Percentiles rank a stretch among this genome's conserved stretches.
These are phyloP conservation scores for Ophiostoma himal-ulmi DNA, from an alignment of 2,329 filamentous ascomycete genomes.

Conservation along the genomic window DNA sequence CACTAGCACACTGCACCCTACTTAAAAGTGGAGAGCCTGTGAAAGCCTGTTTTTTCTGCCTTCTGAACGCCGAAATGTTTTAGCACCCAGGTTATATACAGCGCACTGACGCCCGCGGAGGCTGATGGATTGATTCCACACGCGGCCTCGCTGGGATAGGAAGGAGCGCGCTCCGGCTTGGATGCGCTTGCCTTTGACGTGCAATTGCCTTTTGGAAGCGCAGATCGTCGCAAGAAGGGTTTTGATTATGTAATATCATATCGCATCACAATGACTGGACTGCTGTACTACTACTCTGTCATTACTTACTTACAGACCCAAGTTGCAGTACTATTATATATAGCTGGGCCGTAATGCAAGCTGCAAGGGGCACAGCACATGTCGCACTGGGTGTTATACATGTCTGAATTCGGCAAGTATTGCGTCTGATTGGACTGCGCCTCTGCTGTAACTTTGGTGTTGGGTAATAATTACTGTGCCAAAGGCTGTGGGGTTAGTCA, in stretches of 20 bases:
- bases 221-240: slow-evolving; percentile 1
- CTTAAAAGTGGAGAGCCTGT: not conserved
- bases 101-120: not conserved
- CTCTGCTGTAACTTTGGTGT: not conserved
- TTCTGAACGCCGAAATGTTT: not conserved
- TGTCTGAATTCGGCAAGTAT: not conserved
- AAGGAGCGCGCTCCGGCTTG: not conserved
- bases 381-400: slow-evolving; percentile 1
- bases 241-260: slow-evolving; percentile 3
- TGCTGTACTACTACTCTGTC: not conserved
- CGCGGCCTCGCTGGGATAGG: not conserved
- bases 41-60: not conserved
- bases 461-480: not conserved
- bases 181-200: not conserved
- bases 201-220: not conserved
- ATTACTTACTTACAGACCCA: too few relatives aligned
- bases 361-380: slow-evolving; percentile 9
- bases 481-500: not conserved
- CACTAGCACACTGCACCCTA: not conserved
- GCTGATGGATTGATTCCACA: not conserved
- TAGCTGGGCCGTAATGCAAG: not conserved
- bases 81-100: not conserved
- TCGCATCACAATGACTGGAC: not conserved
- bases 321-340: too few relatives aligned
- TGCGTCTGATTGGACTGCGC: not conserved